Conservation (phyloP, 352 stramenopile species). For the Phytopythium litorale region DNA sequence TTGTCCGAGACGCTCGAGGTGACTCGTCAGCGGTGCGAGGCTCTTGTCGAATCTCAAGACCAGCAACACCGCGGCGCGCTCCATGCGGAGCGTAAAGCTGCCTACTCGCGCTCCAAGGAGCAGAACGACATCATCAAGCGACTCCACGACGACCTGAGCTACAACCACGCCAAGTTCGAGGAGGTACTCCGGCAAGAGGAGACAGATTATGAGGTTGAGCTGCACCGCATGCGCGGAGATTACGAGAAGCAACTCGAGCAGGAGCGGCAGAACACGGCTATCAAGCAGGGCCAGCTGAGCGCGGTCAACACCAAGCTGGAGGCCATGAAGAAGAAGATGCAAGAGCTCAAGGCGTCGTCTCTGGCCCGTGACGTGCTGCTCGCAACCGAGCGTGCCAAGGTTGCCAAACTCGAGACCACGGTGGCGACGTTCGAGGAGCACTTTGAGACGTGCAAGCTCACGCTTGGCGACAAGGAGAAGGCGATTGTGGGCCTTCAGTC, state of each 20-base stretch:
- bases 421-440: conserved; percentile 70
- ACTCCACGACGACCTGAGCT: conserved; percentile 79
- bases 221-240: conserved; percentile 46
- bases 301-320: conserved; percentile 80
- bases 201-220: conserved; percentile 75
- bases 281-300: conserved; percentile 78
- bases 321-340: conserved; percentile 80
- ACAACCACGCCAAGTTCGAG: conserved; percentile 85
- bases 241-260: conserved; percentile 64
- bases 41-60: conserved; percentile 80
- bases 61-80: conserved; percentile 54
- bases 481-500: conserved; percentile 59
- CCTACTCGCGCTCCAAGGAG: conserved; percentile 67
- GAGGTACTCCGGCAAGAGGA: conserved; percentile 81
- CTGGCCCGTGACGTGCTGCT: conserved; percentile 69
- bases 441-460: conserved; percentile 64
- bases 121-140: conserved; percentile 84
- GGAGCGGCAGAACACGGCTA: conserved; percentile 73
- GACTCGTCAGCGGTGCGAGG: conserved; percentile 86
- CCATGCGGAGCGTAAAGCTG: conserved; percentile 58
- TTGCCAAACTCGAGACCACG: conserved; percentile 54
- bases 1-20: conserved; percentile 87
- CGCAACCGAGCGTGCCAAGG: conserved; percentile 64
- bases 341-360: conserved; percentile 73
- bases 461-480: conserved; percentile 71